Percentiles rank a stretch among this genome's conserved stretches.
These are phyloP conservation scores for Hordeum marinum DNA, from an alignment of 176 grass and related monocot species.

Conservation along the genomic window DNA sequence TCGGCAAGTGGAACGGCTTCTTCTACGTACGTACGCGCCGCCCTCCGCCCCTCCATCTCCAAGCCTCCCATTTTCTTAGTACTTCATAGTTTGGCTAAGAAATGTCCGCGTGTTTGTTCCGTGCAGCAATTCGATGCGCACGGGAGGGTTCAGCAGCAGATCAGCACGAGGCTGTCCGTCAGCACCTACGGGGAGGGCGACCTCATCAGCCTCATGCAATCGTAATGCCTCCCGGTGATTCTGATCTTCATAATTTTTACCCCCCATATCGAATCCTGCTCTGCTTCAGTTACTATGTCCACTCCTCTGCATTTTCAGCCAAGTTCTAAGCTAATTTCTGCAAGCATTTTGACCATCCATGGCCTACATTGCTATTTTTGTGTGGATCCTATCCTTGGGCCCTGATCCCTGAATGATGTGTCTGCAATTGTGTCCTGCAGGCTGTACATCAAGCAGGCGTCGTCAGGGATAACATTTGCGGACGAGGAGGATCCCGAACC, in stretches of 20 bases:
- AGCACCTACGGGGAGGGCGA: conserved; percentile 81
- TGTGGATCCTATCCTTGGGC: not conserved
- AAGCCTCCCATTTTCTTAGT: not conserved
- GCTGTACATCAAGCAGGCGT: conserved; percentile 84
- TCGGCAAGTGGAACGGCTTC: conserved; percentile 81
- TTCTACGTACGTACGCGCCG: conserved; percentile 65
- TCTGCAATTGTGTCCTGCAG: conserved; percentile 36
- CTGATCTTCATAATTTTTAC: not conserved
- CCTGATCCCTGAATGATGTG: not conserved
- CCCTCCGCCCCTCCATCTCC: not conserved
- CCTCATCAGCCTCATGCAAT: conserved; percentile 90
- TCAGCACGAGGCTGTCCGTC: conserved; percentile 70
- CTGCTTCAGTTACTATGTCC: not conserved
- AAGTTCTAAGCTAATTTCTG: not conserved
- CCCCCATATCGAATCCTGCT: not conserved
- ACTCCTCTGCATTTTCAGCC: not conserved
- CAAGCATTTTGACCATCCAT: not conserved
- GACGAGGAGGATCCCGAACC: conserved; percentile 57
- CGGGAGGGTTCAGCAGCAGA: conserved; percentile 57
- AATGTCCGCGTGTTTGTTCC: not conserved
- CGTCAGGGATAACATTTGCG: conserved; percentile 51
- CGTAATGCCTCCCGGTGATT: conserved; percentile 30
- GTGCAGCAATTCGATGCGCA: conserved; percentile 86
- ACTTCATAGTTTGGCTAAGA: not conserved
- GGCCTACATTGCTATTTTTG: not conserved